These are phyloP conservation scores for Keqinozyma sinolaborantium DNA, from an alignment of 1,139 yeast species.

Conservation along the genomic window DNA sequence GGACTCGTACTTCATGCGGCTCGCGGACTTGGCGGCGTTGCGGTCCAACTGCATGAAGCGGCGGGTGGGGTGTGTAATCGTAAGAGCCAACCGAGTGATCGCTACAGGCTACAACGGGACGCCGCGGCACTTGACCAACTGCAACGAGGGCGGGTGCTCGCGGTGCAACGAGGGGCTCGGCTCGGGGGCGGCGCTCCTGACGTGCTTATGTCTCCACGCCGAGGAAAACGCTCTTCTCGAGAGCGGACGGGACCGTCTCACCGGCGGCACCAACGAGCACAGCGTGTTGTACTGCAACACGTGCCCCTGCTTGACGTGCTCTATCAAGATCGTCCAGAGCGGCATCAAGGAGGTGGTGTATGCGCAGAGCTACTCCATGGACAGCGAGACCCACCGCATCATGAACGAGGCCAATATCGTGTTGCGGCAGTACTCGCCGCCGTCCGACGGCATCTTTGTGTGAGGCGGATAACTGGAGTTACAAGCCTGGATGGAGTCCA, in stretches of 20 bases:
- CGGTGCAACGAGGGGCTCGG: slow-evolving; percentile 79
- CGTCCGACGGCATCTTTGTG: slow-evolving; percentile 44
- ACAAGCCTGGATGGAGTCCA: too few species aligned
- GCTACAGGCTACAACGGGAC: slow-evolving; percentile 99
- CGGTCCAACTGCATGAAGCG: slow-evolving; percentile 97
- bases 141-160: slow-evolving; percentile 93
- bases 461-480: slow-evolving; percentile 12
- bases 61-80: slow-evolving; percentile 93
- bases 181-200: slow-evolving; percentile 55
- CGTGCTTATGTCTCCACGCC: slow-evolving; percentile 93
- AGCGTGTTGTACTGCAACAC: slow-evolving; percentile 91
- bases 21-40: slow-evolving; percentile 90
- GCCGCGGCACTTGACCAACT: slow-evolving; percentile 80
- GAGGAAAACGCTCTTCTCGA: slow-evolving; percentile 95
- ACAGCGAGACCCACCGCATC: slow-evolving; percentile 64
- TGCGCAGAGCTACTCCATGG: slow-evolving; percentile 92
- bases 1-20: slow-evolving; percentile 93
- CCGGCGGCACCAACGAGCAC: slow-evolving; percentile 17
- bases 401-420: slow-evolving; percentile 70
- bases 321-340: slow-evolving; percentile 89
- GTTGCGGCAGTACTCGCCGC: slow-evolving; percentile 72
- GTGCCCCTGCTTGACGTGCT: slow-evolving; percentile 95
- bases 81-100: slow-evolving; percentile 77
- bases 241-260: slow-evolving; percentile 84
- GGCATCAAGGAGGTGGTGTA: slow-evolving; percentile 94